phyloP scores from a whole-genome alignment of 345 rosid species.

The Isatis tinctoria region DNA sequence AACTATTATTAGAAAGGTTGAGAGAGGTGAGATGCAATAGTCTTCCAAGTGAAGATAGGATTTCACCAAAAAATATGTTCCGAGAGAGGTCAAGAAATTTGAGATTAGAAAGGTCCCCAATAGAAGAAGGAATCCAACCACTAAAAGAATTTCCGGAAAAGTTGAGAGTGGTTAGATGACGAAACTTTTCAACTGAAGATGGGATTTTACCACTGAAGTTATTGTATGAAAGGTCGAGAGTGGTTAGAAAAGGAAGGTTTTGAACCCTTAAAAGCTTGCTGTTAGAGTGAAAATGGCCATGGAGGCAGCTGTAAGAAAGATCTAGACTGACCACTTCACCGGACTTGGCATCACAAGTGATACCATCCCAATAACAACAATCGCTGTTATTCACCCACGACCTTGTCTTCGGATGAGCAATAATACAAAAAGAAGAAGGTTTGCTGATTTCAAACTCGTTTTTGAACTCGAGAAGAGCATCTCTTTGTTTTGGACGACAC shows the following conservation, averaged over 20 bases:
- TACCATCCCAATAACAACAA: slow-evolving; percentile 4
- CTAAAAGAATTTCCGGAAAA: not conserved
- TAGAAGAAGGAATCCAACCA: not conserved
- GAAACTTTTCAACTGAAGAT: not conserved
- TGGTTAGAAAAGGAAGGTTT: not conserved
- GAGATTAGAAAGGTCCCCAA: not conserved
- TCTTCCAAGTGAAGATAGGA: not conserved
- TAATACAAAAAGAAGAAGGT: not conserved
- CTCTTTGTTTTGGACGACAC: not conserved
- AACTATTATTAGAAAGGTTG: not conserved
- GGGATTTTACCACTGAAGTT: not conserved
- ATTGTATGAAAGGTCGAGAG: not conserved
- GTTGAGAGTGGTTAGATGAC: not conserved
- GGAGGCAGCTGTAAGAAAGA: not conserved
- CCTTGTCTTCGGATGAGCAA: not conserved
- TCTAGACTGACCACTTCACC: not conserved
- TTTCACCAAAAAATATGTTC: not conserved
- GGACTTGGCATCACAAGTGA: not conserved
- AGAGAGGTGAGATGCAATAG: not conserved
- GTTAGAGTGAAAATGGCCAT: not conserved
- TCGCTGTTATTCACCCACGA: not conserved
- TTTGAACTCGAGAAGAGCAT: not conserved
- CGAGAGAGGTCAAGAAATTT: not conserved
- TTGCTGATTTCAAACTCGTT: not conserved
- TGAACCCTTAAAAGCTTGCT: slow-evolving; percentile 15